Conservation (phyloP, 805 yeast genomes). For the Pichia deserticola region DNA sequence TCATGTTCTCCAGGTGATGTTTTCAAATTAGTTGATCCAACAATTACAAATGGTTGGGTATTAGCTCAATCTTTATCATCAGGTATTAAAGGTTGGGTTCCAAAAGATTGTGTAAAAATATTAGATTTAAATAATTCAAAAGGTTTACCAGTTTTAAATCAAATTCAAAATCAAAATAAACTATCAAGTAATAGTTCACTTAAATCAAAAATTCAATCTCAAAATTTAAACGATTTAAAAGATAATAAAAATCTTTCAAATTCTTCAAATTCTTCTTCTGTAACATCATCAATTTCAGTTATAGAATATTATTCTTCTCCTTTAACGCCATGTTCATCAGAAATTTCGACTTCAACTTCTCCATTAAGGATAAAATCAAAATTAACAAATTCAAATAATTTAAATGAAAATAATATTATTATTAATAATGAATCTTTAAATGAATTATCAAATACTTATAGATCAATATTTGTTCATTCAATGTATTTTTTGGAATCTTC, state of each 20-base stretch:
- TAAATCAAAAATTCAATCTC: no score
- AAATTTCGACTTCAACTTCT: background rate
- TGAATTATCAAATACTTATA: background rate
- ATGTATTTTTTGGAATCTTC: conserved; percentile 2
- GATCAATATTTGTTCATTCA: conserved; percentile 24
- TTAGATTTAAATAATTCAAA: conserved; percentile 7
- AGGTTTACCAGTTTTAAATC: no score
- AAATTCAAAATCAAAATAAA: background rate
- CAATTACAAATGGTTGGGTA: conserved; percentile 44
- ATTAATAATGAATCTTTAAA: background rate
- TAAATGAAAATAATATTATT: background rate
- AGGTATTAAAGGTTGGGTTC: conserved; percentile 42
- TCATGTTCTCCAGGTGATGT: conserved; percentile 43
- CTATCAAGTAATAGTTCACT: no score
- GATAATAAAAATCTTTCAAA: background rate
- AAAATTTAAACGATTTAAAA: background rate
- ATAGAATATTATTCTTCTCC: background rate
- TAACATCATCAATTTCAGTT: background rate
- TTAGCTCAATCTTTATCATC: conserved; percentile 48
- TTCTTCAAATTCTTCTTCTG: background rate
- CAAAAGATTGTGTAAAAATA: conserved; percentile 33
- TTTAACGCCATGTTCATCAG: background rate
- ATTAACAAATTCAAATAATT: no score
- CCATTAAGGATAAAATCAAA: no score
- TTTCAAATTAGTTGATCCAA: conserved; percentile 39